These are phyloP conservation scores for Paxillus involutus DNA, from an alignment of 768 basidiomycete species.

Conservation along the genomic window DNA sequence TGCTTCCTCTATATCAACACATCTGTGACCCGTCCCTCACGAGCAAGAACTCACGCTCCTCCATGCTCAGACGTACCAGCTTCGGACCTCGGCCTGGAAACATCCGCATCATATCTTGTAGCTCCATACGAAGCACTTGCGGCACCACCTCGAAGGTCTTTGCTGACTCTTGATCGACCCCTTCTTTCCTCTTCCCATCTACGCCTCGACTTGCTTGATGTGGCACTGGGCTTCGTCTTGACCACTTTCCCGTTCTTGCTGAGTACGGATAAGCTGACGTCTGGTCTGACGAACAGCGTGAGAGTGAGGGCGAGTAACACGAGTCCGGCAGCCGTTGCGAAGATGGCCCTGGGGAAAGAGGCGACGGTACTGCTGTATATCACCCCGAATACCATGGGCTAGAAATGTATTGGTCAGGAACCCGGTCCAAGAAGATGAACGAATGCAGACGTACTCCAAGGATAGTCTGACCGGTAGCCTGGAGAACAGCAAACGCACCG, in stretches of 20 bases:
- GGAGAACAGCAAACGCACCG: conserved; percentile 68
- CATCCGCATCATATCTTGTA: conserved; percentile 5
- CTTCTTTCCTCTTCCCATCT: conserved; percentile 16
- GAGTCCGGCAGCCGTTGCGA: conserved; percentile 58
- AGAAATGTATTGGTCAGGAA: conserved; percentile 10
- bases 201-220: conserved; percentile 8
- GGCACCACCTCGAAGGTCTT: conserved; percentile 38
- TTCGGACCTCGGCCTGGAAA: conserved; percentile 5
- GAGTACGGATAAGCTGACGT: conserved; percentile 21
- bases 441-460: conserved; percentile 37
- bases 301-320: conserved; percentile 48
- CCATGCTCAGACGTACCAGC: conserved; percentile 4
- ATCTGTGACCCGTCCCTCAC: neutral
- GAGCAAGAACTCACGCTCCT: neutral
- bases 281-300: conserved; percentile 42
- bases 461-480: conserved; percentile 65
- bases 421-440: conserved; percentile 7
- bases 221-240: neutral
- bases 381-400: conserved; percentile 71
- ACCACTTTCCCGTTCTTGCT: conserved; percentile 7
- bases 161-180: conserved; percentile 35
- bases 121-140: conserved; percentile 22
- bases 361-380: conserved; percentile 67
- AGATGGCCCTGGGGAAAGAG: conserved; percentile 67
- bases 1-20: neutral